phyloP scores from a whole-genome alignment of 2,329 filamentous ascomycete species.

The Colletotrichum kahawae region DNA sequence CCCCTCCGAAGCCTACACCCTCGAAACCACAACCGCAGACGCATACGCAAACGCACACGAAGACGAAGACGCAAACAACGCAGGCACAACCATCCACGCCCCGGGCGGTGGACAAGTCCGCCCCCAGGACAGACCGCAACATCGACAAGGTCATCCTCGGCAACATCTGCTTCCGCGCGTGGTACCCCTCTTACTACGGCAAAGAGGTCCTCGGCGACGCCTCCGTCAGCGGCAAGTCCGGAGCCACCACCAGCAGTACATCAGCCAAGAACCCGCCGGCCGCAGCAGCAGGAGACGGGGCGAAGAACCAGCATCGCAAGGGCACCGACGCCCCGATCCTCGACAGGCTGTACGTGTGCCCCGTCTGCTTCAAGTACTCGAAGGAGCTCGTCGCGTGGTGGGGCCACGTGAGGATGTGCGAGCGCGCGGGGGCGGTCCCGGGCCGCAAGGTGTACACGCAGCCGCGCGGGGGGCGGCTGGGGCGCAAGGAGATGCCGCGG shows the following conservation, averaged over 20 bases:
- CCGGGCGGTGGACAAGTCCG: constrained; percentile 32
- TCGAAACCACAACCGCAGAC: constrained; percentile 21
- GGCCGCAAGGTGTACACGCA: constrained; percentile 78
- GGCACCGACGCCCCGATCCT: constrained; percentile 49
- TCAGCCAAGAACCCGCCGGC: not conserved
- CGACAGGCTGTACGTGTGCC: constrained; percentile 82
- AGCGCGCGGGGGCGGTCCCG: constrained; percentile 55
- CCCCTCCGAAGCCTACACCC: constrained; percentile 14
- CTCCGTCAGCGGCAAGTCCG: constrained; percentile 25
- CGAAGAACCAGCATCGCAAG: constrained; percentile 39
- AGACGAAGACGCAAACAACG: not conserved
- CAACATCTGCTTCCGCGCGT: constrained; percentile 82
- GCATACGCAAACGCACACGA: constrained; percentile 22
- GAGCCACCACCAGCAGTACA: not conserved
- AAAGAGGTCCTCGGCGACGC: constrained; percentile 69
- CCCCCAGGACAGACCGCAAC: constrained; percentile 67
- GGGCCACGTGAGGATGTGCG: constrained; percentile 64
- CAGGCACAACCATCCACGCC: constrained; percentile 15
- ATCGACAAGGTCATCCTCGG: constrained; percentile 88
- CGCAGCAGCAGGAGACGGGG: constrained; percentile 20
- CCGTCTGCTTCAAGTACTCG: constrained; percentile 93
- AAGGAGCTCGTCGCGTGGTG: constrained; percentile 64
- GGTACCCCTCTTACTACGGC: constrained; percentile 91
- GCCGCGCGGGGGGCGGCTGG: constrained; percentile 49
- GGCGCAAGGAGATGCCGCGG: constrained; percentile 38